A percentile compares a stretch with the other conserved stretches of the same genome.
Evolutionary conservation across 768 basidiomycete species (phyloP).

Genomic region (Boletales sp.): DNA sequence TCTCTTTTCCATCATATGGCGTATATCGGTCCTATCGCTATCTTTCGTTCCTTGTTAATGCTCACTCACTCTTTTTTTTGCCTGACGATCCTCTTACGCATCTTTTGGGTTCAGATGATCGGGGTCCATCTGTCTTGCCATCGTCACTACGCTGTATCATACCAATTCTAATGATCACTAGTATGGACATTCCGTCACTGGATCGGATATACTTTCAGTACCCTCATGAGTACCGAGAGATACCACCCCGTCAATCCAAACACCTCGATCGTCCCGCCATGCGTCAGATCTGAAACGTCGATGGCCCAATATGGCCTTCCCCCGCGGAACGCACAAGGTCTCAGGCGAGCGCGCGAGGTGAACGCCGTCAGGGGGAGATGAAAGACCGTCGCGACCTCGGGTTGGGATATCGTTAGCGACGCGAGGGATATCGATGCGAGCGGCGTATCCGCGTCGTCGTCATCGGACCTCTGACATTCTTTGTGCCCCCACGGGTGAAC

Average conservation of each 20-base stretch:
- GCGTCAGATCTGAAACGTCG: conserved; percentile 58
- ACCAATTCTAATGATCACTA: conserved; percentile 13
- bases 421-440: conserved; percentile 59
- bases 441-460: conserved; percentile 35
- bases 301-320: conserved; percentile 58
- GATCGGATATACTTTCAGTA: conserved; percentile 45
- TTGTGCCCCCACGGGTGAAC: not conserved
- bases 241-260: conserved; percentile 90
- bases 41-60: conserved; percentile 27
- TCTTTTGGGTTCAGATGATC: conserved; percentile 11
- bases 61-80: conserved; percentile 16
- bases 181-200: not conserved
- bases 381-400: conserved; percentile 68
- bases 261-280: conserved; percentile 55
- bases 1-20: conserved; percentile 15
- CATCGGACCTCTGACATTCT: too few relatives aligned
- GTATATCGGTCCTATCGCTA: conserved; percentile 20
- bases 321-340: conserved; percentile 52
- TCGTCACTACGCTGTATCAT: conserved; percentile 22
- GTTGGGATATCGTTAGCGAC: conserved; percentile 48
- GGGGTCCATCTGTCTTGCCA: conserved; percentile 12
- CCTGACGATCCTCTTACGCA: conserved; percentile 16
- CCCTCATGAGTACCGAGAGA: conserved; percentile 58
- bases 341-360: conserved; percentile 44
- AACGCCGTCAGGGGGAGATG: conserved; percentile 63